A percentile compares a stretch with the other conserved stretches of the same genome.
These are phyloP conservation scores for Boletus rex-veris DNA, from an alignment of 768 basidiomycete genomes.

Conservation along the genomic window DNA sequence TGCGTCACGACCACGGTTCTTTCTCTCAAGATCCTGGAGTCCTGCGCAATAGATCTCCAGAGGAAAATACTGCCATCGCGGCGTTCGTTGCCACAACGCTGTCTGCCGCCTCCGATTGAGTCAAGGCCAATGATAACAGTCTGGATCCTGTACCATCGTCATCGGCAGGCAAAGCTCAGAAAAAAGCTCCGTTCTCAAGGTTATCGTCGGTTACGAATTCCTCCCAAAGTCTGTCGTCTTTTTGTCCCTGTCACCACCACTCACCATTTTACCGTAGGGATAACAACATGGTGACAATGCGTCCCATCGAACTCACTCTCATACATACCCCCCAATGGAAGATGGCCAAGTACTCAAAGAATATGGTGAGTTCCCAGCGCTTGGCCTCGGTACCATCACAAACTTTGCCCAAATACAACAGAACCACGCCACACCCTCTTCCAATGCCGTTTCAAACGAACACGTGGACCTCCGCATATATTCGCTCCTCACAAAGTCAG, in stretches of 20 bases:
- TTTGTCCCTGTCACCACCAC: not conserved
- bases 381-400: constrained; percentile 85
- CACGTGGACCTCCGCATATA: constrained; percentile 97
- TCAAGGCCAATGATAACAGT: constrained; percentile 30
- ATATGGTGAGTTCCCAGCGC: constrained; percentile 91
- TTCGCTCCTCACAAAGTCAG: constrained; percentile 91
- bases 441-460: constrained; percentile 87
- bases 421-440: constrained; percentile 87
- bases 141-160: constrained; percentile 79
- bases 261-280: constrained; percentile 54
- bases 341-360: constrained; percentile 59
- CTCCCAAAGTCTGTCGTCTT: constrained; percentile 79
- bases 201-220: constrained; percentile 97
- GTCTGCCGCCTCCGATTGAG: constrained; percentile 65
- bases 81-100: constrained; percentile 74
- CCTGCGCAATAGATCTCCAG: constrained; percentile 40
- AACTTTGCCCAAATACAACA: constrained; percentile 89
- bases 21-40: constrained; percentile 38
- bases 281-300: constrained; percentile 98
- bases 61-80: constrained; percentile 63
- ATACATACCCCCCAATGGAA: constrained; percentile 74
- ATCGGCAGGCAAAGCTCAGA: constrained; percentile 98
- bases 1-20: constrained; percentile 32
- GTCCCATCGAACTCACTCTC: constrained; percentile 96
- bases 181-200: constrained; percentile 95